Evolutionary conservation across 169 alveolate species (phyloP), one percentile per base, ranked within the genome.

Genomic region (Plasmodium ovale): DNA sequence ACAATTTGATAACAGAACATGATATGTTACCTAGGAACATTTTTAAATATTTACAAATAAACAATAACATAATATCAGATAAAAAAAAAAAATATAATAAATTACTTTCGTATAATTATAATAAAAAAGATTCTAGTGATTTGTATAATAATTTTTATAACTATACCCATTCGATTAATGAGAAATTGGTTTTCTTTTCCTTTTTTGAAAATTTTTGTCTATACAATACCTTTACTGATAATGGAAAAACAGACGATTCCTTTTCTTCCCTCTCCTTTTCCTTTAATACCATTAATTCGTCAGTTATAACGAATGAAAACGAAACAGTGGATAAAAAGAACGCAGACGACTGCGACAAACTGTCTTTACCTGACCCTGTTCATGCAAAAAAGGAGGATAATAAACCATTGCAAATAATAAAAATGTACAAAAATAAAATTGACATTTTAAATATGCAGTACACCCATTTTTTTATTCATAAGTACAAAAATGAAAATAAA

Each of bases 1-100:
- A 65, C 49, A 82, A 82, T 67, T 82, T 82, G 16, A 65, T 82
- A 82, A 77, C 74, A 60, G 70, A 82, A 62, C 84, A 82, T 31
- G 69, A 82, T 56, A 65, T 29, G 56, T 21, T 65, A 19, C 79
- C 90, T 23, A 39, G 47, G 10, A 82, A 82, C 44, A 82, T 82
- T 82, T 82, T 82, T 27, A 82, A 82, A 64, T 82, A 82, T 69
- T 58, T 82, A 54, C 90, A 82, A 82, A 82, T 82, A 64, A 82
- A 65, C 51, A 82, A 82, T 21, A 82, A 64, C 31, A 64, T 39
- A 29, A 27, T 70, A 33, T 65, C 37, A 27, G 65, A 82, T 42
- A 67, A 69, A 60, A 82, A 69, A 82, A 64, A 69, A 54, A 82
- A 54, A 53, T 19, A 54, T 29, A 62, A 47, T 9, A 47, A 65